Evolutionary conservation across 176 grass and related monocot genomes (phyloP), one percentile per base, ranked within the genome.

Genomic region (Saccharum officinarum): DNA sequence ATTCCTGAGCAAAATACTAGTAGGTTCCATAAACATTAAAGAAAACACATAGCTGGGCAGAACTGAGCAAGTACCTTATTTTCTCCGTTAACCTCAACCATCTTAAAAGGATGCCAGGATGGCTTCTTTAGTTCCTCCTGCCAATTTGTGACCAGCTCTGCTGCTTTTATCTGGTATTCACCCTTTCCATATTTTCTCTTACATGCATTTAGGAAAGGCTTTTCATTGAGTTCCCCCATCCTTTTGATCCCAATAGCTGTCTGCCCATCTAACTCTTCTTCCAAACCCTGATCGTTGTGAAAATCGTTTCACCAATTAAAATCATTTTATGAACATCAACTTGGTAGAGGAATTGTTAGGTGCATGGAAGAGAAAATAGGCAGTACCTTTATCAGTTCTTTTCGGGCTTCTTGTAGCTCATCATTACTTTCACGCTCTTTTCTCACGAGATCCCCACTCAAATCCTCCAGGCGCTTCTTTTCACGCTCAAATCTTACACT

Each of bases 61-160:
- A 31, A 72, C 37, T 31, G 13, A 77, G 40, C 20, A 75, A 12
- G 78, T 91, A 98, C 96, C 87, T 94, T 90, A 18, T 77, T 8
- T 61, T 82, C 84, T 55, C 88, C 96, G 36, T 91, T 86, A 61
- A 36, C 45, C 17, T 78, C 22, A 54, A 92, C 7, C 63, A 87
- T 79, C 71, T 98, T 98, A 87, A 87, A 98, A 38, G 96, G 96
- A 90, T 98, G 91, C 96, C 96, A 98, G 17, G 87, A 69, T 80
- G 96, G 93, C 54, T 95, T 95, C 80, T 98, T 98, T 69, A 98
- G 71, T 85, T 95, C 96, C 55, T 95, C 96, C 84, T 98, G 91
- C 93, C 93, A 98, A 72, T 25, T 63, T 59, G 87, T 68, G 44
- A 77, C 80, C 39, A 98, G 75, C 76, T 94, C 87, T 8, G 78